Percentiles rank a stretch among this genome's conserved stretches.
These are phyloP conservation scores for Acmispon strigosus DNA, from an alignment of 306 rosid genomes.

Conservation along the genomic window DNA sequence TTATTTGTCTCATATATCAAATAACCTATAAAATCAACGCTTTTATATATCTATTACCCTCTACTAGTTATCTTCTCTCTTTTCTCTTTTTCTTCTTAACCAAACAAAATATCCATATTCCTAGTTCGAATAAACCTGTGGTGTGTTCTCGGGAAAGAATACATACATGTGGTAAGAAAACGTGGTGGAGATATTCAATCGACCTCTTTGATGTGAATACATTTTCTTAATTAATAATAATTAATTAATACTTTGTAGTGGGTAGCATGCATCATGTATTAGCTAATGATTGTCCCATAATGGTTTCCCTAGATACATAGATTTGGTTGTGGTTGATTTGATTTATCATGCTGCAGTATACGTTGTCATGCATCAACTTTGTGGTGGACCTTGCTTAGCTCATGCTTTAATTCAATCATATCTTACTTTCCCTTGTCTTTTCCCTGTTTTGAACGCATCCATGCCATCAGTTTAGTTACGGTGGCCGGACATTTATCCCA, in stretches of 20 bases:
- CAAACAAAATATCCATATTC: too few relatives aligned
- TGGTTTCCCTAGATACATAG: background rate
- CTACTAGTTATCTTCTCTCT: too few relatives aligned
- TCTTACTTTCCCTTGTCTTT: conserved; percentile 19
- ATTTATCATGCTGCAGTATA: background rate
- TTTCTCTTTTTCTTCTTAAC: too few relatives aligned
- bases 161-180: too few relatives aligned
- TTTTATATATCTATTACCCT: too few relatives aligned
- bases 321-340: conserved; percentile 15
- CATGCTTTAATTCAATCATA: conserved; percentile 39
- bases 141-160: too few relatives aligned
- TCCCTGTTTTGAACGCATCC: conserved; percentile 3
- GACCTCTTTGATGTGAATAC: too few relatives aligned
- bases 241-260: background rate
- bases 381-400: conserved; percentile 39
- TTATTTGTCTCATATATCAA: too few relatives aligned
- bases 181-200: too few relatives aligned
- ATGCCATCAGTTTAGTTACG: conserved; percentile 7
- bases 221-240: too few relatives aligned
- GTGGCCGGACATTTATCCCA: conserved; percentile 13
- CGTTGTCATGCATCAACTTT: conserved; percentile 30
- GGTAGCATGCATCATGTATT: conserved; percentile 8
- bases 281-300: conserved; percentile 31
- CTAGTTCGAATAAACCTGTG: too few relatives aligned
- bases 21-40: too few relatives aligned